Conservation (phyloP, 2,329 filamentous ascomycete species). For the Xylariales sp. region DNA sequence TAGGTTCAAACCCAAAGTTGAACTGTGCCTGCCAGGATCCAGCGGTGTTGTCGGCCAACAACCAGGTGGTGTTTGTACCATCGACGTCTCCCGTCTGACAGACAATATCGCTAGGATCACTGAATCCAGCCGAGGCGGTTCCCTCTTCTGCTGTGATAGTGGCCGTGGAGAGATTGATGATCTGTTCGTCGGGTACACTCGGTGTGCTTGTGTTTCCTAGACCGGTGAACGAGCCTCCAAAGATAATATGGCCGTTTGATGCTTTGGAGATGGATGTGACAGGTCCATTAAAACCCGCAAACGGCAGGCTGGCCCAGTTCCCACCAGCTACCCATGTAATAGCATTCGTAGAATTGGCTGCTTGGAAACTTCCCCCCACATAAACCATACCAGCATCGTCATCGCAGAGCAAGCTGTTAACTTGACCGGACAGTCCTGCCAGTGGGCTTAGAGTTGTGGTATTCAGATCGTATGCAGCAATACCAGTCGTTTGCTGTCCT, state of each 20-base stretch:
- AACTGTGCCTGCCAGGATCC: slow-evolving; percentile 85
- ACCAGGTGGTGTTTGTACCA: slow-evolving; percentile 75
- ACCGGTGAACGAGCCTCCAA: slow-evolving; percentile 85
- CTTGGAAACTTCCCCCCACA: slow-evolving; percentile 81
- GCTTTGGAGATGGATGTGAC: slow-evolving; percentile 81
- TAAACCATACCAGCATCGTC: slow-evolving; percentile 74
- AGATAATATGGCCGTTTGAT: slow-evolving; percentile 80
- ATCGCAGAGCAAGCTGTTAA: slow-evolving; percentile 82
- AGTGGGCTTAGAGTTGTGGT: slow-evolving; percentile 68
- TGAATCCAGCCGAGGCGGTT: slow-evolving; percentile 59
- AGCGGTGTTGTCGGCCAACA: slow-evolving; percentile 67
- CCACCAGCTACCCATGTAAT: slow-evolving; percentile 69
- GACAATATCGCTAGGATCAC: slow-evolving; percentile 73
- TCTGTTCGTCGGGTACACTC: slow-evolving; percentile 65
- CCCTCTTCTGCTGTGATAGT: slow-evolving; percentile 65
- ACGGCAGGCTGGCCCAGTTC: slow-evolving; percentile 77
- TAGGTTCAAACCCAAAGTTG: slow-evolving; percentile 79
- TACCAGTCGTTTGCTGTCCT: slow-evolving; percentile 67
- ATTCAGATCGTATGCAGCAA: slow-evolving; percentile 76
- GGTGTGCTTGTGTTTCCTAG: slow-evolving; percentile 74
- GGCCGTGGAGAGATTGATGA: slow-evolving; percentile 80
- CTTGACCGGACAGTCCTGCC: slow-evolving; percentile 75
- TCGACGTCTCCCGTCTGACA: slow-evolving; percentile 69
- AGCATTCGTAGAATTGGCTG: slow-evolving; percentile 81
- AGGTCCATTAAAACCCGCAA: slow-evolving; percentile 90